Evolutionary conservation across 805 yeast genomes (phyloP), one percentile per base, ranked within the genome.

Genomic region (Debaryomyces maramus): DNA sequence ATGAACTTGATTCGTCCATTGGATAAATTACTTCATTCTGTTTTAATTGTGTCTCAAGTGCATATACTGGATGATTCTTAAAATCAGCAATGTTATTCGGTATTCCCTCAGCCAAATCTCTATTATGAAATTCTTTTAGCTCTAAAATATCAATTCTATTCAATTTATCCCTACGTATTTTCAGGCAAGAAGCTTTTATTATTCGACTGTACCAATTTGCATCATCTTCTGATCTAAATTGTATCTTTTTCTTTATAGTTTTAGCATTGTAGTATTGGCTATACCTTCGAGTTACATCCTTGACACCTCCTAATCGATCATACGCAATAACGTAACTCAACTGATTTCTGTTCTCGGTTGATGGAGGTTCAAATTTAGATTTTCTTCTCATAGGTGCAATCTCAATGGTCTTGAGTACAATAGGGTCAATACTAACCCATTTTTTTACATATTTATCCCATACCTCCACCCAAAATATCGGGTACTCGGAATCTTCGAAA

Each of bases 391-490:
- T 58, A 6, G 78, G 76, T 6, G 83, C 75, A 23, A 77, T 68
- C 58, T 88, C 95, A 28, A 88, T 77, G 6, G 74, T 60, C 40
- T 77, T 61, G 40, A 82, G 73, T 20, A 83, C 81, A 0, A 83
- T 66, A 0, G 97, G 93, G 53, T 93, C 99, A 2, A 89, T 72
- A 2, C 95, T 78, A n/a, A 89, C 74, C 95, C 97, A 91, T 36
- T 72, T 77, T 43, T 80, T 73, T 4, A 79, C 63, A 42, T 74
- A 78, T 36, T 75, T 75, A 56, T 91, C 90, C 96, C 96, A 91
- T 0, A 86, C 96, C 58, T 93, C 99, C 16, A 81, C 81, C 99
- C 99, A 93, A 55, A 83, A 89, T 0, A 89, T 73, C 0, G 97
- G 97, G 52, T 69, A 83, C 6, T 41, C 44, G 2, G 69, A 59